A percentile compares a stretch with the other conserved stretches of the same genome.
These are phyloP conservation scores for Cyberlindnera maritima DNA, from an alignment of 805 yeast genomes.

Conservation along the genomic window DNA sequence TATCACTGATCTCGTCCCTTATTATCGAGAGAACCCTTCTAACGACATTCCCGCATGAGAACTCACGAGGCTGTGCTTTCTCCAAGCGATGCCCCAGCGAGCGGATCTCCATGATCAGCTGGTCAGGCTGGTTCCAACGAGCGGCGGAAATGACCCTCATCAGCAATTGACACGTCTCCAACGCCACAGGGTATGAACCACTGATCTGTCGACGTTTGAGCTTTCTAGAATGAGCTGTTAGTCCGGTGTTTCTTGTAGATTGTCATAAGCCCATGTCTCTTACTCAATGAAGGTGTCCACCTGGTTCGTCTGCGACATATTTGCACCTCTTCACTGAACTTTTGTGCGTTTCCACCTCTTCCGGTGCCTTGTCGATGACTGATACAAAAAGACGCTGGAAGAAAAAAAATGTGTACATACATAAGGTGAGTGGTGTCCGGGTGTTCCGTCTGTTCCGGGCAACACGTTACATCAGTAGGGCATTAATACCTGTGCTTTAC, in stretches of 20 bases:
- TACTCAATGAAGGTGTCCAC: constrained; percentile 43
- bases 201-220: constrained; percentile 81
- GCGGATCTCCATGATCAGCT: constrained; percentile 69
- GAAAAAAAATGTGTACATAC: too few species aligned
- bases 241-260: too few species aligned
- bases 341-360: too few species aligned
- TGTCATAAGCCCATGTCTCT: constrained; percentile 7
- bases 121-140: constrained; percentile 78
- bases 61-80: constrained; percentile 85
- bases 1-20: constrained; percentile 75
- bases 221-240: constrained; percentile 29
- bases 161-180: constrained; percentile 81
- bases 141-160: constrained; percentile 88
- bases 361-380: too few species aligned
- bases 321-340: too few species aligned
- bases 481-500: too few species aligned
- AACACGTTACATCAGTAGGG: too few species aligned
- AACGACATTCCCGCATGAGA: constrained; percentile 85
- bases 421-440: too few species aligned
- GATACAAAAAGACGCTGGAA: too few species aligned
- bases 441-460: too few species aligned
- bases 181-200: constrained; percentile 80
- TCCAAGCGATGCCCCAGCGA: constrained; percentile 67
- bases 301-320: constrained; percentile 27
- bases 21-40: constrained; percentile 84